Evolutionary conservation across 208 protist species (phyloP).

Genomic region (Trichomonas tenax): DNA sequence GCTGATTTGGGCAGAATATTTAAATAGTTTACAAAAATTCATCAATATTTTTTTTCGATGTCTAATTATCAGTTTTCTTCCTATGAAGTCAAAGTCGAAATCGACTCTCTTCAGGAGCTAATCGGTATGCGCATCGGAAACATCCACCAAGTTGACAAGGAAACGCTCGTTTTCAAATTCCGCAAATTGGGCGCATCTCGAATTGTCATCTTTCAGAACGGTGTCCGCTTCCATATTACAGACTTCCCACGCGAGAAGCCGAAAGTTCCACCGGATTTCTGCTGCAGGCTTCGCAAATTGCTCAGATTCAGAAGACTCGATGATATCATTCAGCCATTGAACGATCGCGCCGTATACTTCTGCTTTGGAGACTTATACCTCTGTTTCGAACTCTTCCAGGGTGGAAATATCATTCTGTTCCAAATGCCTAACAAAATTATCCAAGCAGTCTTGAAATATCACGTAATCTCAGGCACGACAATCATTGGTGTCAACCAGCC

Average conservation of each 20-base stretch:
- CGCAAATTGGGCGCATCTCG: neutral
- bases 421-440: neutral
- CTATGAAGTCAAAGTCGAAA: slow-evolving; percentile 13
- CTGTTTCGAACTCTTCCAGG: neutral
- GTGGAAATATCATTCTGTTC: neutral
- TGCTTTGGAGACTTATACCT: neutral
- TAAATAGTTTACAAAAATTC: no score
- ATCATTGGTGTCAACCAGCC: slow-evolving; percentile 17
- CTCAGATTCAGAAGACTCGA: neutral
- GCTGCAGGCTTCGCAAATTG: neutral
- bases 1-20: neutral
- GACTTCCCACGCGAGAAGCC: slow-evolving; percentile 8
- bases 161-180: neutral
- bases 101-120: neutral
- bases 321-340: slow-evolving; percentile 2
- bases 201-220: neutral
- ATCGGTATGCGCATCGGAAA: neutral
- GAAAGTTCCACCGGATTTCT: neutral
- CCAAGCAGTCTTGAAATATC: neutral
- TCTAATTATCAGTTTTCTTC: neutral
- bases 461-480: neutral
- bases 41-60: neutral
- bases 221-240: neutral
- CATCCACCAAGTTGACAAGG: neutral
- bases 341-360: slow-evolving; percentile 1